Conservation (phyloP, 1,139 yeast genomes). For the Taiozyma sp. region DNA sequence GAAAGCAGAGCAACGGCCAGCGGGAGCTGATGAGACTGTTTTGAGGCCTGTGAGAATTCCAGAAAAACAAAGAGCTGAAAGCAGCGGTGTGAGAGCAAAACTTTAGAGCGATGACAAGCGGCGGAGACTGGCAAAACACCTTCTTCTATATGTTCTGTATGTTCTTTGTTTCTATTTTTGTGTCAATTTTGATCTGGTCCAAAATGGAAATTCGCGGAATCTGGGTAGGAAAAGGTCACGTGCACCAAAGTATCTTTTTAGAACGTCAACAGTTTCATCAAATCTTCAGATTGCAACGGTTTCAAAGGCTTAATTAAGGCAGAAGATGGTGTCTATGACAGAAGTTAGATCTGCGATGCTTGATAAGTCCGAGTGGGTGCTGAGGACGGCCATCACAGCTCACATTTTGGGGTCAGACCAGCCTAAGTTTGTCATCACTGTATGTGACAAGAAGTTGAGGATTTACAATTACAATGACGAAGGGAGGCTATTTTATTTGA, state of each 20-base stretch:
- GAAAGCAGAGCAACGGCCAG: neutral
- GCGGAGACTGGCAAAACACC: neutral
- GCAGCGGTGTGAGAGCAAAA: neutral
- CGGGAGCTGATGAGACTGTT: neutral
- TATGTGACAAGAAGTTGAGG: neutral
- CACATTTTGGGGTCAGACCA: neutral
- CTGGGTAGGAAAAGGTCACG: neutral
- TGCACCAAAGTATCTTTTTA: neutral
- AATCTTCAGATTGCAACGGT: too few species aligned
- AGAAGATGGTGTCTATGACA: neutral
- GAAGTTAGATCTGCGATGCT: neutral
- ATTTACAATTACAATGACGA: neutral
- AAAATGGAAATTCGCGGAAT: neutral
- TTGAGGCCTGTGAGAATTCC: neutral
- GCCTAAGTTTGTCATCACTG: neutral
- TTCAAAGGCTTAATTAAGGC: neutral
- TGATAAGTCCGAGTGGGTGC: neutral
- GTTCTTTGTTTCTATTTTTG: neutral
- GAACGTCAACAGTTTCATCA: too few species aligned
- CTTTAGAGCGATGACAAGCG: neutral
- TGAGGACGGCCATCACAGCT: neutral
- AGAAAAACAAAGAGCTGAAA: neutral
- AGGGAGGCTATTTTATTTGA: neutral
- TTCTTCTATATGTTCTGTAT: neutral
- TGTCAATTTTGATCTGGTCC: neutral